Base-by-base conservation (phyloP, 75 land plant genomes). In the Larix kaempferi region DNA sequence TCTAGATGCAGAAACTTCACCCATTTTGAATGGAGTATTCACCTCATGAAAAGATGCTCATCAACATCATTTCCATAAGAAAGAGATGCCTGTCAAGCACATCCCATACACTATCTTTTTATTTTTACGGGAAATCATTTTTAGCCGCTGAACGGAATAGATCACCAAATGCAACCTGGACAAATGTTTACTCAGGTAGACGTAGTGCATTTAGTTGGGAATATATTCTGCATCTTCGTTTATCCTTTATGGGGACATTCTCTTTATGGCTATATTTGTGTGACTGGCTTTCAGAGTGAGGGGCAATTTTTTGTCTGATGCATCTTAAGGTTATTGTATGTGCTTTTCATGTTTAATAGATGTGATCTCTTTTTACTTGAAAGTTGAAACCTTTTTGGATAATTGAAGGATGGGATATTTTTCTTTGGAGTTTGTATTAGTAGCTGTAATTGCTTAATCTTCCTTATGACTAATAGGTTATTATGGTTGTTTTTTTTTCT, bases 391-490 rank as follows among this genome's bases (percentile, higher is more conserved):
- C 41, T 39, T 39, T 39, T 39, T 71, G 52, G 6, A 56, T 26
- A 10, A 75, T 29, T 26, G 74, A 17, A 8, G 22, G 23, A 17
- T 25, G 74, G 21, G 13, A 22, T 76, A 12, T 69, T 33, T 64
- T 8, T 25, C 6, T 52, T 69, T 17, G 52, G 23, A 49, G 11
- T 49, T 21, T 75, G 4, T 55, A 17, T 21, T 21, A 56, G 13
- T 56, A 29, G 58, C 26, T 55, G 6, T 23, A 49, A 49, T 10
- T 49, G 54, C 54, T 10, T 49, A 57, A 21, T 74, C n/a, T 29
- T 56, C 27, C 19, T 41, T 29, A 21, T 73, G 22, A 27, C 27
- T 79, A 77, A 11, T 79, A 37, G 79, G 54, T 52, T 41, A 22
- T 13, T 23, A 19, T 59, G 54, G 26, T 39, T 72, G 63, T 21